Conservation (phyloP, 2,329 filamentous ascomycete genomes). For the Botryotinia convoluta region DNA sequence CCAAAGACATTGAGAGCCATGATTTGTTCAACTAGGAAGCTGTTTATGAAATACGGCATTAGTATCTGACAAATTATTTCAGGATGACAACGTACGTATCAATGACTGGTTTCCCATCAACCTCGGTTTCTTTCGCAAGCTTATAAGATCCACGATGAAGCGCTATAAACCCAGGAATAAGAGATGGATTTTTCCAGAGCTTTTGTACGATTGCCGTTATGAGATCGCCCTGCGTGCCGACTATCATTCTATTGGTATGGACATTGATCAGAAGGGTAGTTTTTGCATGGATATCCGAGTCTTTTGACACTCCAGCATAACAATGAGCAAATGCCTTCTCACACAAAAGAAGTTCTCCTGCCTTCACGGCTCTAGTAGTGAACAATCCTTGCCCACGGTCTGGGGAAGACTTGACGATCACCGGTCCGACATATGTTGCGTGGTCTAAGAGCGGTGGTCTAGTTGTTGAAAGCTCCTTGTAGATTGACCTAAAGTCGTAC, state of each 20-base stretch:
- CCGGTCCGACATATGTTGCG: constrained; percentile 23
- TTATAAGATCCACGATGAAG: constrained; percentile 23
- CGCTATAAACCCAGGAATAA: constrained; percentile 17
- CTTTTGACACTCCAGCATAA: constrained; percentile 6
- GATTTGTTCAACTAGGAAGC: constrained; percentile 20
- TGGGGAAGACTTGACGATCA: constrained; percentile 17
- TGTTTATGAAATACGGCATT: neutral
- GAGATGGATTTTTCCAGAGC: constrained; percentile 20
- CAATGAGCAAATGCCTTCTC: constrained; percentile 28
- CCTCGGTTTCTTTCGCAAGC: neutral
- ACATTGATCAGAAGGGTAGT: constrained; percentile 15
- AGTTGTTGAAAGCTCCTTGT: constrained; percentile 20
- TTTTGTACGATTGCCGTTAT: constrained; percentile 21
- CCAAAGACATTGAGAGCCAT: constrained; percentile 24
- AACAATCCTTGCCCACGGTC: constrained; percentile 22
- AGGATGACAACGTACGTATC: constrained; percentile 22
- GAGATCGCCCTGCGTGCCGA: constrained; percentile 19
- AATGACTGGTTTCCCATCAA: constrained; percentile 21
- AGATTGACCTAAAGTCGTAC: constrained; percentile 24
- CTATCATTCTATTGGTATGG: constrained; percentile 13
- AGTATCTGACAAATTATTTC: neutral
- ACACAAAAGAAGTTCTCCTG: constrained; percentile 25
- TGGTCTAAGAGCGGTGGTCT: constrained; percentile 23
- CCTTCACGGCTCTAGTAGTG: constrained; percentile 22
- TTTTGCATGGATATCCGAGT: neutral